phyloP scores from a whole-genome alignment of 2,329 filamentous ascomycete genomes.

The Elsinoe australis region DNA sequence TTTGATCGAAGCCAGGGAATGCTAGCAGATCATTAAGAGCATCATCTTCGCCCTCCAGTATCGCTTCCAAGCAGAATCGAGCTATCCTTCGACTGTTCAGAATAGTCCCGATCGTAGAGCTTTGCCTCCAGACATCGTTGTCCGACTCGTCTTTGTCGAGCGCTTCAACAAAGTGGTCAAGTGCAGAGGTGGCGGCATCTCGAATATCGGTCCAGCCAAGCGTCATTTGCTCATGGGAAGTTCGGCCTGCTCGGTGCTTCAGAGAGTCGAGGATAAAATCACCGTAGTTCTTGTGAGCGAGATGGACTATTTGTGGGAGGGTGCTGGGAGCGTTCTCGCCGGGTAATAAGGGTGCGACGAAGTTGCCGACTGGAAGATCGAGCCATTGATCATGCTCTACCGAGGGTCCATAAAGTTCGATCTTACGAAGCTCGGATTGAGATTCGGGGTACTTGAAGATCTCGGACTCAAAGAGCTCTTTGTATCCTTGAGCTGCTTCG shows the following conservation, averaged over 20 bases:
- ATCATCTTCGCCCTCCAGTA: slow-evolving; percentile 55
- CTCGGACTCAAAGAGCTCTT: slow-evolving; percentile 77
- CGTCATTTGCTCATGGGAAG: slow-evolving; percentile 20
- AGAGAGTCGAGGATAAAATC: slow-evolving; percentile 79
- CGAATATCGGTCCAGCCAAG: slow-evolving; percentile 25
- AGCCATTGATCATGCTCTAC: slow-evolving; percentile 35
- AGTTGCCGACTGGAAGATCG: slow-evolving; percentile 23
- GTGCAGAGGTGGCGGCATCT: slow-evolving; percentile 35
- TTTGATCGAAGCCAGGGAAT: slow-evolving; percentile 52
- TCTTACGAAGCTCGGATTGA: slow-evolving; percentile 71
- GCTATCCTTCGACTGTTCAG: slow-evolving; percentile 38
- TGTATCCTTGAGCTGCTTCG: slow-evolving; percentile 73
- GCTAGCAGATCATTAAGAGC: slow-evolving; percentile 46
- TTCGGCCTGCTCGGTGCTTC: slow-evolving; percentile 36
- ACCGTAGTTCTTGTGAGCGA: slow-evolving; percentile 92
- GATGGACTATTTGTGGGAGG: slow-evolving; percentile 79
- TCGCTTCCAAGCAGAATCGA: slow-evolving; percentile 56
- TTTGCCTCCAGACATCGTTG: slow-evolving; percentile 55
- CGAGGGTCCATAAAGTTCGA: slow-evolving; percentile 45
- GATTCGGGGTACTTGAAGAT: slow-evolving; percentile 91
- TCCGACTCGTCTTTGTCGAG: slow-evolving; percentile 59
- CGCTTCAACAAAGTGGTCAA: slow-evolving; percentile 53
- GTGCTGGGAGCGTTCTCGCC: slow-evolving; percentile 68
- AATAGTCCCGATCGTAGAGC: slow-evolving; percentile 41
- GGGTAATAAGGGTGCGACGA: slow-evolving; percentile 34